A percentile compares a stretch with the other conserved stretches of the same genome.
Evolutionary conservation across 495 filamentous ascomycete genomes (phyloP).

Genomic region (Darksidea phi): DNA sequence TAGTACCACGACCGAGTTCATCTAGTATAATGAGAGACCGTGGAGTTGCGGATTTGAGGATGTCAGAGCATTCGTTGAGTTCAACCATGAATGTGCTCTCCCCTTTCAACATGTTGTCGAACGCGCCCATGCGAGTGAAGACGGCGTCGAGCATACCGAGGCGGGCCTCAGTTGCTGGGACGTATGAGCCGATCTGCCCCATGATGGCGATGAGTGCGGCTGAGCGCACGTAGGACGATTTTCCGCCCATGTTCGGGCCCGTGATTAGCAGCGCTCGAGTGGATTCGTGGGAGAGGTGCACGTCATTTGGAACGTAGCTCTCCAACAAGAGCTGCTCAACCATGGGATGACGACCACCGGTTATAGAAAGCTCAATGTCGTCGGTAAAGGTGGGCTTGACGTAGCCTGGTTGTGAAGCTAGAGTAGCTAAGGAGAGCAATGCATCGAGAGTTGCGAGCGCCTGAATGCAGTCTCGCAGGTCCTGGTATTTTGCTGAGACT

Average conservation of each 20-base stretch:
- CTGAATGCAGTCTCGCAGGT: constrained; percentile 81
- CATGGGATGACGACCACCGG: constrained; percentile 87
- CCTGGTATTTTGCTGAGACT: constrained; percentile 80
- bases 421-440: constrained; percentile 77
- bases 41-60: constrained; percentile 81
- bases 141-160: constrained; percentile 88
- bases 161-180: constrained; percentile 71
- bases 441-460: constrained; percentile 87
- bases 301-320: constrained; percentile 90
- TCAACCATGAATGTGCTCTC: constrained; percentile 99
- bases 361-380: constrained; percentile 66
- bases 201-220: constrained; percentile 90
- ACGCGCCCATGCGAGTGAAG: constrained; percentile 94
- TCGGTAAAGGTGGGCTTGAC: constrained; percentile 78
- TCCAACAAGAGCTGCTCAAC: constrained; percentile 87
- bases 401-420: constrained; percentile 85
- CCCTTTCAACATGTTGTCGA: constrained; percentile 92
- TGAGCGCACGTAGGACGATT: constrained; percentile 90
- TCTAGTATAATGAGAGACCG: constrained; percentile 87
- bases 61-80: constrained; percentile 84
- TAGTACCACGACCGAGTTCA: constrained; percentile 89
- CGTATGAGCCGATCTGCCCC: constrained; percentile 91
- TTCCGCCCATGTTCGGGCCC: constrained; percentile 98
- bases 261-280: constrained; percentile 81
- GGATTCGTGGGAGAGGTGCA: constrained; percentile 58